Conservation (phyloP, 495 filamentous ascomycete species). For the Aspergillus leporis region DNA sequence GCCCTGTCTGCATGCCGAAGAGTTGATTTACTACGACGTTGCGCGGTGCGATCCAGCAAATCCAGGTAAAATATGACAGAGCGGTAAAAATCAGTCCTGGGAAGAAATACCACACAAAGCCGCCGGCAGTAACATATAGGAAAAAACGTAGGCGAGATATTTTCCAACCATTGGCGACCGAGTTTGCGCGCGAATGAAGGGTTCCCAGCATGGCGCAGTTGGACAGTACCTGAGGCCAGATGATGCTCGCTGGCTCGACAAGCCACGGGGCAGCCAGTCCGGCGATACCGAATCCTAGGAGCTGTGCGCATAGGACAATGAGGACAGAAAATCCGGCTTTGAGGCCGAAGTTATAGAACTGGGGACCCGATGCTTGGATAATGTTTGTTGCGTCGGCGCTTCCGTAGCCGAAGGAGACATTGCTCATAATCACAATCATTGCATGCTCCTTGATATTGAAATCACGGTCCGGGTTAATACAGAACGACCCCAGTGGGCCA, state of each 20-base stretch:
- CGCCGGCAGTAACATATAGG: conserved; percentile 45
- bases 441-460: conserved; percentile 87
- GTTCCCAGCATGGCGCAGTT: conserved; percentile 41
- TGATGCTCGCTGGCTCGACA: conserved; percentile 57
- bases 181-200: conserved; percentile 35
- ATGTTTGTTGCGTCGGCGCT: conserved; percentile 47
- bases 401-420: conserved; percentile 76
- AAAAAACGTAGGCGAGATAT: conserved; percentile 64
- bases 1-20: conserved; percentile 77
- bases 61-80: conserved; percentile 80
- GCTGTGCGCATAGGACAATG: conserved; percentile 61
- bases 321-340: conserved; percentile 61
- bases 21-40: conserved; percentile 75
- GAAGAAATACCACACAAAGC: conserved; percentile 71
- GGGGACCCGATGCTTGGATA: conserved; percentile 41
- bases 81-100: conserved; percentile 80
- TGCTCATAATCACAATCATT: conserved; percentile 85
- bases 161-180: conserved; percentile 56
- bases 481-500: conserved; percentile 46
- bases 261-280: conserved; percentile 62
- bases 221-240: conserved; percentile 38
- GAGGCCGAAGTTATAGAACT: conserved; percentile 62
- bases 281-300: conserved; percentile 64
- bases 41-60: conserved; percentile 83
- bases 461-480: conserved; percentile 57